Evolutionary conservation across 495 filamentous ascomycete species (phyloP), one percentile per base, ranked within the genome.

Genomic region (Podospora anserina): DNA sequence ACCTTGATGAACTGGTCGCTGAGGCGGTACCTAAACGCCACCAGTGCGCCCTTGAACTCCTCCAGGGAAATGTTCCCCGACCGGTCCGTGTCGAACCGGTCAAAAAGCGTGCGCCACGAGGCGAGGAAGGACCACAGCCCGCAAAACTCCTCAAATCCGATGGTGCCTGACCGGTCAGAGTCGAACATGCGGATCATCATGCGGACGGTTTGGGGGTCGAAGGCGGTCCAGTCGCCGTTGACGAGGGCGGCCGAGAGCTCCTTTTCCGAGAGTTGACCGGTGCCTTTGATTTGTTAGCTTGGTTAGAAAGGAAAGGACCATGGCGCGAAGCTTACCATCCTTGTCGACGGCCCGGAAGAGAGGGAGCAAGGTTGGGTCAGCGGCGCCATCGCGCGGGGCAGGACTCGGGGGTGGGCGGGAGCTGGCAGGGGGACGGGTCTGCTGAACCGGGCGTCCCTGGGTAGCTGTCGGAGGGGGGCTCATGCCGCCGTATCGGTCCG

Each of bases 181-280:
- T 98, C 95, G 80, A 99, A 99, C 95, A 98, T 98, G 75, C 90
- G 88, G 69, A 98, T 97, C 95, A 99, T 98, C 92, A 97, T 96
- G 69, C 90, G 90, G 67, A 99, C 92, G 3, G 95, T 99, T 71
- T 97, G 91, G n/a, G 90, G 88, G 80, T 99, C 96, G 78, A 99
- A 99, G 4, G 90, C 86, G 5, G 92, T 90, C 85, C 89, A 98
- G 82, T 99, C 95, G 57, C 93, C 94, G 78, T 99, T 99, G 55
- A 99, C 96, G 9, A 99, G 88, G 13, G 95, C 95, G 0, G 91
- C 90, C 11, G 91, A 88, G 19, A 99, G 91, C 78, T 99, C 95
- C 69, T 84, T 81, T 77, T 98, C 96, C 1, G 90, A 92, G 55
- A 99, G 85, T 65, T 92, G 86, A 26, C 94, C 94, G 60, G 86